A percentile compares a stretch with the other conserved stretches of the same genome.
These are phyloP conservation scores for Evernia prunastri DNA, from an alignment of 495 filamentous ascomycete genomes.

Conservation along the genomic window DNA sequence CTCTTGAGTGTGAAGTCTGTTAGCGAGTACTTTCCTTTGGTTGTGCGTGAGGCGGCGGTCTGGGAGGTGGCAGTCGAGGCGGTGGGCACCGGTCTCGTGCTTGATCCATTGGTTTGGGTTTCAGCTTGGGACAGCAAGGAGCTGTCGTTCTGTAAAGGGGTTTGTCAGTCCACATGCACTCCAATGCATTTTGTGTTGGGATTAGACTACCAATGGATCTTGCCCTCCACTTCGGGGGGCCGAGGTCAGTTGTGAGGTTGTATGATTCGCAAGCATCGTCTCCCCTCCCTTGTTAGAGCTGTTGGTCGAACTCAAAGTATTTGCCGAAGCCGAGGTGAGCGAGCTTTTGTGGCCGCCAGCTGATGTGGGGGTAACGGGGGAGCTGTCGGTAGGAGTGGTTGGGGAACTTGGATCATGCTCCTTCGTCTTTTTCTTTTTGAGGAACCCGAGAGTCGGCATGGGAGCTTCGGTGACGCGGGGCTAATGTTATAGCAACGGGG, in stretches of 20 bases:
- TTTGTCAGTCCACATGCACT: slow-evolving; percentile 13
- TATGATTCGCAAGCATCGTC: slow-evolving; percentile 22
- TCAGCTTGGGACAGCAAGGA: slow-evolving; percentile 30
- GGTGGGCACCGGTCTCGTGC: slow-evolving; percentile 20
- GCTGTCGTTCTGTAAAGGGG: slow-evolving; percentile 31
- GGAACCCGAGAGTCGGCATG: slow-evolving; percentile 51
- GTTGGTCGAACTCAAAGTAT: slow-evolving; percentile 31
- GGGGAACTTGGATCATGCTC: slow-evolving; percentile 56
- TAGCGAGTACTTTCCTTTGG: slow-evolving; percentile 97
- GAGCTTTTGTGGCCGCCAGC: slow-evolving; percentile 32
- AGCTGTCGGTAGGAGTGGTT: slow-evolving; percentile 52
- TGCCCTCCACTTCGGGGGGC: slow-evolving; percentile 22
- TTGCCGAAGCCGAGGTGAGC: slow-evolving; percentile 35
- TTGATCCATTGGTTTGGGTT: slow-evolving; percentile 27
- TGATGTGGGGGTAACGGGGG: slow-evolving; percentile 40
- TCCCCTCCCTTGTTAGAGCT: slow-evolving; percentile 27
- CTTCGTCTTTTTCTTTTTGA: slow-evolving; percentile 98
- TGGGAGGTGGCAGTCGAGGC: slow-evolving; percentile 10
- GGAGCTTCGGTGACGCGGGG: slow-evolving; percentile 15
- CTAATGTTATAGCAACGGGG: slow-evolving; percentile 10
- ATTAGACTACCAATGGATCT: slow-evolving; percentile 36
- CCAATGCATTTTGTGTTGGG: slow-evolving; percentile 26
- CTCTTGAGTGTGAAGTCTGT: slow-evolving; percentile 80
- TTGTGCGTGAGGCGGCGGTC: slow-evolving; percentile 48
- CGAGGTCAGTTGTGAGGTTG: slow-evolving; percentile 24